Conservation (phyloP, 305 asterid genomes). For the Plantago lanceolata region DNA sequence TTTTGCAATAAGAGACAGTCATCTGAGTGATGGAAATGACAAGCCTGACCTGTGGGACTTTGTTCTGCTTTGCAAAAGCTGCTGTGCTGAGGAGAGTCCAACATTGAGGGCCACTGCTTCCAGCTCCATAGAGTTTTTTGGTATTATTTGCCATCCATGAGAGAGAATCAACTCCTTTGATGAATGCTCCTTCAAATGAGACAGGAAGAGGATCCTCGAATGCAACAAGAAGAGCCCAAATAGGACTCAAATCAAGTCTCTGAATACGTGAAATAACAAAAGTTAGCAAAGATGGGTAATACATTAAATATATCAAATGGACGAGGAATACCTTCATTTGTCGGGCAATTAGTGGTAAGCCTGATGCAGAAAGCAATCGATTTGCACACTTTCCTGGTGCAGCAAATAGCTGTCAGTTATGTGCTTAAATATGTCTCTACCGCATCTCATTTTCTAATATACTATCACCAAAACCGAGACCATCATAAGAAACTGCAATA, state of each 20-base stretch:
- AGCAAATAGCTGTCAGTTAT: slow-evolving; percentile 17
- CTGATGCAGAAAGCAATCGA: slow-evolving; percentile 79
- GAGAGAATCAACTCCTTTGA: slow-evolving; percentile 75
- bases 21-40: background rate
- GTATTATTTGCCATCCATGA: slow-evolving; percentile 95
- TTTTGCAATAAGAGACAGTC: background rate
- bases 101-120: slow-evolving; percentile 57
- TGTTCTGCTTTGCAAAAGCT: slow-evolving; percentile 64
- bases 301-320: slow-evolving; percentile 18
- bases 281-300: slow-evolving; percentile 17
- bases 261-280: slow-evolving; percentile 31
- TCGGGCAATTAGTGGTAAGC: slow-evolving; percentile 82
- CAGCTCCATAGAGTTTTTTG: slow-evolving; percentile 52
- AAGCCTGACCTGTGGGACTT: slow-evolving; percentile 87
- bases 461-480: too few species aligned
- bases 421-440: background rate
- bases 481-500: too few species aligned
- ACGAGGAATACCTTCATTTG: slow-evolving; percentile 78
- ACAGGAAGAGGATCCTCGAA: slow-evolving; percentile 85
- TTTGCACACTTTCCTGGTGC: slow-evolving; percentile 95
- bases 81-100: slow-evolving; percentile 95
- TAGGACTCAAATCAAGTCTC: slow-evolving; percentile 82
- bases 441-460: too few species aligned
- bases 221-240: slow-evolving; percentile 95
- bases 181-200: slow-evolving; percentile 87